Evolutionary conservation across 2,329 filamentous ascomycete species (phyloP), one percentile per base, ranked within the genome.

Genomic region (Talaromyces amestolkiae): DNA sequence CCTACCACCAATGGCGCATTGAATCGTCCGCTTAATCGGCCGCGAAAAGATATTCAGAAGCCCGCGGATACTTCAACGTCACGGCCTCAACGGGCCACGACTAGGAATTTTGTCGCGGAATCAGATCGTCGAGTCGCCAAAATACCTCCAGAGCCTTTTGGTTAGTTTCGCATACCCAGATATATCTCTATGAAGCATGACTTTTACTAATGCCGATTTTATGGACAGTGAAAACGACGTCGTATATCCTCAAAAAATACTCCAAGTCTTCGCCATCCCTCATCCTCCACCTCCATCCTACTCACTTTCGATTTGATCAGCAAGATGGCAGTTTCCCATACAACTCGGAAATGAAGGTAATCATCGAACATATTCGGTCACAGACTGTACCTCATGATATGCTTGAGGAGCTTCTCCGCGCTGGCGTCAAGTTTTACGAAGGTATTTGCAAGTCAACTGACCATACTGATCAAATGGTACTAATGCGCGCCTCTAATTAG

Each of bases 261-360:
- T 83, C 82, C 47, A 87, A 85, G 72, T 84, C 84, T 60, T 87
- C 89, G 9, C 93, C 95, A 0, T 98, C 94, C 3, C 82, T 99
- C 27, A 87, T 94, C 60, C 83, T 99, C 27, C 93, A 97, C 76
- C 82, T 99, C 37, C 89, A 97, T 74, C 85, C 88, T 10, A 92
- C 86, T 4, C 90, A 97, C 78, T 98, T 97, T 75, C 88, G 91
- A 65, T 96, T 99, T 79, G 94, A 98, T 71, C 88, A 93, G 72
- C 94, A 97, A 78, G 93, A 97, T 77, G 91, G 93, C 73, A 94
- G 91, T 74, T 97, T 97, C 72, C 85, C 87, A 5, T 98, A 98
- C 78, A 91, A 92, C 72, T 97, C 93, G 22, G 93, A 95, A 27
- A 97, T 98, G 93, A 88, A 86, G 71, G 79, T 91, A 70, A 82